Evolutionary conservation across 2,329 filamentous ascomycete species (phyloP).

Genomic region (Exophiala bonariae): DNA sequence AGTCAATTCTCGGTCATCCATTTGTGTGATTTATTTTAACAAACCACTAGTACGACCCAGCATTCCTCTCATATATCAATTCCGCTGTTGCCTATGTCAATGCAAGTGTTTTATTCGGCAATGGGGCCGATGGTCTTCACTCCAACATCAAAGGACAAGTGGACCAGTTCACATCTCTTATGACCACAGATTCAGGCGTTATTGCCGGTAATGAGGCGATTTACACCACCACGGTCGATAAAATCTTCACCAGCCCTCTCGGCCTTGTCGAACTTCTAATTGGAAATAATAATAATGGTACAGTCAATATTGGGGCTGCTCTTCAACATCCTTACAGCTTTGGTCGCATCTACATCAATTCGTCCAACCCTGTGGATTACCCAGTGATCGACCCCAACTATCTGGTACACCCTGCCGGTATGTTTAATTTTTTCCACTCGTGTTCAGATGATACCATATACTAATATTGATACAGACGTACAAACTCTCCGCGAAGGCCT

Average conservation of each 20-base stretch:
- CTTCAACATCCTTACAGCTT: constrained; percentile 28
- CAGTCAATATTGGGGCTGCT: constrained; percentile 21
- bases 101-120: constrained; percentile 24
- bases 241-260: constrained; percentile 20
- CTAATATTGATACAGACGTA: constrained; percentile 33
- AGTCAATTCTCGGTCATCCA: constrained; percentile 23
- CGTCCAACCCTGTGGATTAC: constrained; percentile 34
- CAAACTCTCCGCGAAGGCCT: constrained; percentile 40
- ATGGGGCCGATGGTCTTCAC: constrained; percentile 7
- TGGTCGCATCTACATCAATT: constrained; percentile 29
- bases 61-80: constrained; percentile 27
- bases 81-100: constrained; percentile 25
- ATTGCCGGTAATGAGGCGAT: constrained; percentile 28
- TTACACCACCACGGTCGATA: constrained; percentile 20
- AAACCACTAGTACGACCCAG: constrained; percentile 15
- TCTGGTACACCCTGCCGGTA: constrained; percentile 41
- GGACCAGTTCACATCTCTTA: constrained; percentile 11
- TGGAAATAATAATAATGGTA: constrained; percentile 29
- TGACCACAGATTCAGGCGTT: constrained; percentile 14
- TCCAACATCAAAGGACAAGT: constrained; percentile 10
- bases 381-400: constrained; percentile 46
- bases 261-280: constrained; percentile 28
- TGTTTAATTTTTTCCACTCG: background rate
- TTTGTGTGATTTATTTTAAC: constrained; percentile 8
- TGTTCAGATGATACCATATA: no score